phyloP scores from a whole-genome alignment of 768 basidiomycete genomes.

The Roridomyces roridus region DNA sequence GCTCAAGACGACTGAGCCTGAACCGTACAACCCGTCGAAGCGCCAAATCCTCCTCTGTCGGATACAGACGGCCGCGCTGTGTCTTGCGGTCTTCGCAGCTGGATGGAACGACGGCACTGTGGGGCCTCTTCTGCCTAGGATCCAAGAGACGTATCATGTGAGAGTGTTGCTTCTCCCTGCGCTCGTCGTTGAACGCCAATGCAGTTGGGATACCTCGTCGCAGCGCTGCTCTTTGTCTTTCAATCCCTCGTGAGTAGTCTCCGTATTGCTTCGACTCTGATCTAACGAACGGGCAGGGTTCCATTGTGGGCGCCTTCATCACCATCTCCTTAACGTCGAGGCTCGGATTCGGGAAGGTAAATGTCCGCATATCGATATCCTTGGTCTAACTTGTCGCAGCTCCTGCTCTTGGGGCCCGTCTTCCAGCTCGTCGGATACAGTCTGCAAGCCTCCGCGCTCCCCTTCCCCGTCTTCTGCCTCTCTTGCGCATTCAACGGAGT shows the following conservation, averaged over 20 bases:
- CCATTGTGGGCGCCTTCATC: slow-evolving; percentile 49
- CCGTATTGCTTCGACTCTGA: not conserved
- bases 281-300: slow-evolving; percentile 43
- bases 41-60: slow-evolving; percentile 10
- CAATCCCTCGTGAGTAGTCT: slow-evolving; percentile 33
- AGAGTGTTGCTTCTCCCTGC: not conserved
- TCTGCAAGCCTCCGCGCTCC: slow-evolving; percentile 52
- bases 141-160: slow-evolving; percentile 26
- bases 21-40: not conserved
- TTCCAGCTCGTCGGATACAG: slow-evolving; percentile 52
- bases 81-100: slow-evolving; percentile 17
- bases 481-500: slow-evolving; percentile 54
- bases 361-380: not conserved
- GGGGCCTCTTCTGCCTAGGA: slow-evolving; percentile 22
- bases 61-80: slow-evolving; percentile 10
- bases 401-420: slow-evolving; percentile 40
- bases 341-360: slow-evolving; percentile 55
- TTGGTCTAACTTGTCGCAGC: slow-evolving; percentile 10
- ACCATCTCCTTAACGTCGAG: slow-evolving; percentile 56
- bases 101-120: slow-evolving; percentile 25
- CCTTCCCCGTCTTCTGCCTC: slow-evolving; percentile 57
- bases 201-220: slow-evolving; percentile 53
- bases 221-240: slow-evolving; percentile 56
- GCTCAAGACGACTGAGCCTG: not conserved
- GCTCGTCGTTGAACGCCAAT: not conserved